A percentile compares a stretch with the other conserved stretches of the same genome.
These are phyloP conservation scores for Aspergillus glaucus DNA, from an alignment of 2,329 filamentous ascomycete genomes.

Conservation along the genomic window DNA sequence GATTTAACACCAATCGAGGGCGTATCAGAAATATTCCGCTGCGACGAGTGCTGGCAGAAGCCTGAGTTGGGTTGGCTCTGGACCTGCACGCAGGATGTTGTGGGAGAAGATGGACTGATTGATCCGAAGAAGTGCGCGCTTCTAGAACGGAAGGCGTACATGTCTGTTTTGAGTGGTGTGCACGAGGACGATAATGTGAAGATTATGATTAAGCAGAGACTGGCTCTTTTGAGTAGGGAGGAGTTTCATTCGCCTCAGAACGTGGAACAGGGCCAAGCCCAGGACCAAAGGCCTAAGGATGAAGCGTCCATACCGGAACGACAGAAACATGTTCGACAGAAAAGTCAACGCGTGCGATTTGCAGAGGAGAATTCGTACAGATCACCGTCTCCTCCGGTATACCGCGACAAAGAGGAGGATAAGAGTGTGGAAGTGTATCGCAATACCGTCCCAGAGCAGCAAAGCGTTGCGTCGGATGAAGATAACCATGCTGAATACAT, in stretches of 20 bases:
- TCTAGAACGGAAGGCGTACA: neutral
- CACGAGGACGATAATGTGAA: neutral
- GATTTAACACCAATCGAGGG: neutral
- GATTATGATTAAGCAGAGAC: neutral
- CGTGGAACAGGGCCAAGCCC: neutral
- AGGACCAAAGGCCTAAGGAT: neutral
- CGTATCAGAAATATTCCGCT: neutral
- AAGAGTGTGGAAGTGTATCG: neutral
- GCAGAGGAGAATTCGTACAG: neutral
- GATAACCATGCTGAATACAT: neutral
- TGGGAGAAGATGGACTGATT: neutral
- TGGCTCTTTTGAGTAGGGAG: neutral
- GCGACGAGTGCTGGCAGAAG: neutral
- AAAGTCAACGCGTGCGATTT: neutral
- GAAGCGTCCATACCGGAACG: neutral
- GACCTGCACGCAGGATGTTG: neutral
- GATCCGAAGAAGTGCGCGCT: neutral
- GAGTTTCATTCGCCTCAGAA: neutral
- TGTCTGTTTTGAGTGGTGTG: neutral
- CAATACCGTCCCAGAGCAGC: neutral
- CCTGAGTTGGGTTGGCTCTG: neutral
- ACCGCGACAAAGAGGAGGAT: neutral
- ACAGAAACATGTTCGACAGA: neutral
- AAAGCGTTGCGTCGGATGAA: neutral
- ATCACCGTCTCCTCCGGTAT: neutral